A percentile compares a stretch with the other conserved stretches of the same genome.
These are phyloP conservation scores for Mycena galopus DNA, from an alignment of 768 basidiomycete species.

Conservation along the genomic window DNA sequence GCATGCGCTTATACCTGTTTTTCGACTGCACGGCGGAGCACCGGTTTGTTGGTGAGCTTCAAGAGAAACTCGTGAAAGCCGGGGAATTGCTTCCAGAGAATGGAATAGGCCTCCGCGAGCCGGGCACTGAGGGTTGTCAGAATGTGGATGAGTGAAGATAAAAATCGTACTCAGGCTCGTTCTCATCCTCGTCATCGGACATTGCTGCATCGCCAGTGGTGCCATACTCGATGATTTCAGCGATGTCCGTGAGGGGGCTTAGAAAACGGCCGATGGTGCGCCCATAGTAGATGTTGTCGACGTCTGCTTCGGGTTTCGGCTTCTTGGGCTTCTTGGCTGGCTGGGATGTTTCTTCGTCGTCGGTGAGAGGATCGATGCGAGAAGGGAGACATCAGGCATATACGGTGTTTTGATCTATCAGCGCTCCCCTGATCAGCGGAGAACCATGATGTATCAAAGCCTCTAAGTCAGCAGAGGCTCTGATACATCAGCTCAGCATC, in stretches of 20 bases:
- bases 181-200: neutral
- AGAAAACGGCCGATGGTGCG: constrained; percentile 3
- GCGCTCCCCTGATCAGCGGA: too few species aligned
- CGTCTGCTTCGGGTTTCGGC: constrained; percentile 69
- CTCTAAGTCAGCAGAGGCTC: too few species aligned
- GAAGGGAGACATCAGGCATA: too few species aligned
- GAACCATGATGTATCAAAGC: too few species aligned
- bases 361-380: too few species aligned
- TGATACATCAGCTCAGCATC: too few species aligned
- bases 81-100: constrained; percentile 1
- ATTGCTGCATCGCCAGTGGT: neutral
- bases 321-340: too few species aligned
- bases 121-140: neutral
- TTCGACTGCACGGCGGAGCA: neutral
- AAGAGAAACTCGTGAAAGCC: neutral
- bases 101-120: neutral
- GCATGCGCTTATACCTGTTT: neutral
- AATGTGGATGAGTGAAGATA: too few species aligned
- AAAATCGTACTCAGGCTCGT: neutral
- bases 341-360: too few species aligned
- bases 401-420: too few species aligned
- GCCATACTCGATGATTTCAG: neutral
- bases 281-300: constrained; percentile 54
- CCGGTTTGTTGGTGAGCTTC: neutral
- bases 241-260: neutral